Evolutionary conservation across 2,329 filamentous ascomycete genomes (phyloP).

Genomic region (Colletotrichum eremochloae): DNA sequence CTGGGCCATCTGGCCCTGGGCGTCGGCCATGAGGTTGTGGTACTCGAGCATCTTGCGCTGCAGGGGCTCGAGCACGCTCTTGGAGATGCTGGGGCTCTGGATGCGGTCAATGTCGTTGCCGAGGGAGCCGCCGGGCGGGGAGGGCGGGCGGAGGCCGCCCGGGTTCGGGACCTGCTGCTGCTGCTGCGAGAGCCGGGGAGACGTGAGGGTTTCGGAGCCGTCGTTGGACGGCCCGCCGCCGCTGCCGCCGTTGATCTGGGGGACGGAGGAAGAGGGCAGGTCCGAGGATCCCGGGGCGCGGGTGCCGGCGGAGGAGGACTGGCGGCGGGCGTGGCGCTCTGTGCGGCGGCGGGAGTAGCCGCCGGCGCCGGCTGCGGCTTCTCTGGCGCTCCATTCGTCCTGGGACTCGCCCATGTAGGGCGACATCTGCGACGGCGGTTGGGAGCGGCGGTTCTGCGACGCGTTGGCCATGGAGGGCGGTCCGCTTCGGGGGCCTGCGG

Average conservation of each 20-base stretch:
- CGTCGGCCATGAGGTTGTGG: conserved; percentile 56
- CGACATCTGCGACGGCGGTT: conserved; percentile 36
- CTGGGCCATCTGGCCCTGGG: conserved; percentile 56
- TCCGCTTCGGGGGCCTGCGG: conserved; percentile 32
- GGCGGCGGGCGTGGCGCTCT: conserved; percentile 40
- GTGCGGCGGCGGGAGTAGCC: conserved; percentile 40
- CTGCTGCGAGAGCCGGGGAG: conserved; percentile 10
- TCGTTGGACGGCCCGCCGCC: conserved; percentile 25
- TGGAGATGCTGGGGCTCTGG: conserved; percentile 58
- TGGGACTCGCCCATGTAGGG: conserved; percentile 30
- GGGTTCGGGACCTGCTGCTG: conserved; percentile 7
- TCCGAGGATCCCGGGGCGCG: conserved; percentile 8
- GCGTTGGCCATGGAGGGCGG: conserved; percentile 39
- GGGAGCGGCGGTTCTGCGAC: conserved; percentile 36
- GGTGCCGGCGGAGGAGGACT: conserved; percentile 36
- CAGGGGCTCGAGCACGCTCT: conserved; percentile 60
- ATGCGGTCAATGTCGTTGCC: conserved; percentile 56
- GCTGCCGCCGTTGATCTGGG: conserved; percentile 31
- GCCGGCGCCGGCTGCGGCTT: neutral
- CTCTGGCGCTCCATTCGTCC: conserved; percentile 34
- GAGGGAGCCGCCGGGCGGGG: conserved; percentile 36
- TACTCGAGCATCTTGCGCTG: conserved; percentile 61
- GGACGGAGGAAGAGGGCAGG: neutral
- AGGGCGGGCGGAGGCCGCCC: conserved; percentile 18
- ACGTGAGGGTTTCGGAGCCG: neutral